Conservation (phyloP, 2,329 filamentous ascomycete genomes). For the Trichoderma sp. region DNA sequence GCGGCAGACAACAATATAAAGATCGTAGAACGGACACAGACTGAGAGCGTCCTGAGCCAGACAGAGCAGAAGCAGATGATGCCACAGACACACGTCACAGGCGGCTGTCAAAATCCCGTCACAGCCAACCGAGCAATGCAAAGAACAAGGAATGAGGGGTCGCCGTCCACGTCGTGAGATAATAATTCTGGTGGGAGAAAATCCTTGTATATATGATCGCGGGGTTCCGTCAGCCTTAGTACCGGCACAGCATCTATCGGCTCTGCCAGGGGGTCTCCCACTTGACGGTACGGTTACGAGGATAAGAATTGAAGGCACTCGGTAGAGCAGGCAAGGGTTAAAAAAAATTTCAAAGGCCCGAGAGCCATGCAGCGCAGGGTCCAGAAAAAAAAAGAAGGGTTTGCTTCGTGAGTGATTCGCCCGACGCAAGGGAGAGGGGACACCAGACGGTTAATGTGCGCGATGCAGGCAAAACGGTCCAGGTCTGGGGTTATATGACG, state of each 20-base stretch:
- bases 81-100: background rate
- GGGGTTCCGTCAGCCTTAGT: conserved; percentile 10
- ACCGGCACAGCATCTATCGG: background rate
- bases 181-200: conserved; percentile 10
- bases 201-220: conserved; percentile 10
- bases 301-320: background rate
- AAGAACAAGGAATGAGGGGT: conserved; percentile 10
- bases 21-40: background rate
- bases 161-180: conserved; percentile 10
- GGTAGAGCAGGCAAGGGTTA: background rate
- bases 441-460: conserved; percentile 2
- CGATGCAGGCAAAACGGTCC: conserved; percentile 12
- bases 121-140: background rate
- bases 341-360: conserved; percentile 2
- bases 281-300: background rate
- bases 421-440: conserved; percentile 16
- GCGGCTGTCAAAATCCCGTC: background rate
- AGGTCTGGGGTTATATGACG: conserved; percentile 13
- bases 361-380: conserved; percentile 17
- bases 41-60: background rate
- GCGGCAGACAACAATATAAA: background rate
- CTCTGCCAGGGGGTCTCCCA: background rate
- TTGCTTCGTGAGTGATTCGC: conserved; percentile 15
- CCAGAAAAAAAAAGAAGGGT: conserved; percentile 11
- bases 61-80: background rate